Percentiles rank a stretch among this genome's conserved stretches.
These are phyloP conservation scores for Cajanus cajan DNA, from an alignment of 306 rosid species.

Conservation along the genomic window DNA sequence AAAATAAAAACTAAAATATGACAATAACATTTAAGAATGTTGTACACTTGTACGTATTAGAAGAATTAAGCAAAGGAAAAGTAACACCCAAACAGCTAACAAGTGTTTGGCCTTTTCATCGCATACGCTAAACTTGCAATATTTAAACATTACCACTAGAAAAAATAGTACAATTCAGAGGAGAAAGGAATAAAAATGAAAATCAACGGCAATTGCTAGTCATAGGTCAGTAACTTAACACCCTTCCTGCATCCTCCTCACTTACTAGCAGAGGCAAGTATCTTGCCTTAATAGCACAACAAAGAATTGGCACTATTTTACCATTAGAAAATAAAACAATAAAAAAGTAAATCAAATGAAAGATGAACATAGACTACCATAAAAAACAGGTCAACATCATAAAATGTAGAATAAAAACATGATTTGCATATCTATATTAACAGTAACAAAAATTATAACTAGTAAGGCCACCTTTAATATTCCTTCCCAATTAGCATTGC, in stretches of 20 bases:
- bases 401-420: background rate
- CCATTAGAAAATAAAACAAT: background rate
- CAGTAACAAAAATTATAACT: background rate
- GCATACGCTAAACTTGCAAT: background rate
- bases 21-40: background rate
- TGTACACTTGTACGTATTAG: background rate
- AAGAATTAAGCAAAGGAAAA: background rate
- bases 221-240: background rate
- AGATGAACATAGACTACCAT: constrained; percentile 21
- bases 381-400: background rate
- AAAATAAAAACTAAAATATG: background rate
- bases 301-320: background rate
- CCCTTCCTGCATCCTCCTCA: background rate
- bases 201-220: background rate
- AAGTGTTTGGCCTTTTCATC: background rate
- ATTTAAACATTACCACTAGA: background rate
- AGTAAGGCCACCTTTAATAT: constrained; percentile 57
- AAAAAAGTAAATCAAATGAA: constrained; percentile 1
- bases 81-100: background rate
- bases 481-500: constrained; percentile 94
- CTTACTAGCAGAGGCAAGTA: background rate
- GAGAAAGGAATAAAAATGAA: background rate
- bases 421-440: constrained; percentile 1
- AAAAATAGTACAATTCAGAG: background rate
- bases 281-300: background rate